Evolutionary conservation across 2,329 filamentous ascomycete genomes (phyloP), one percentile per base, ranked within the genome.

Genomic region (Parafenestella ontariensis): DNA sequence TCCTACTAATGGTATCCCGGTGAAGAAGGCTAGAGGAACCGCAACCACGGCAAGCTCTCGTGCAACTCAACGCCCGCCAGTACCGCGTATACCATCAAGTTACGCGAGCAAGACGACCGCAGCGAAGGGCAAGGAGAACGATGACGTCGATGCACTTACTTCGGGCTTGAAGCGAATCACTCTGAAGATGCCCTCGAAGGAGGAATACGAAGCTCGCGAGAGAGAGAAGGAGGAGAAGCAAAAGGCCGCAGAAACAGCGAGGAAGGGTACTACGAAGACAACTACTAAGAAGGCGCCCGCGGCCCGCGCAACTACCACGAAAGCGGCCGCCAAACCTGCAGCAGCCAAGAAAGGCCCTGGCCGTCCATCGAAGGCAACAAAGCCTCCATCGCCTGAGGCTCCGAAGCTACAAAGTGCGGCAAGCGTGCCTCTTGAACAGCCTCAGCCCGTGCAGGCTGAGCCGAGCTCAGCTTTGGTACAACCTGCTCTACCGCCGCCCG

Each of bases 1-100:
- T 21, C 28, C 64, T 26, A 44, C 61, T 2, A 70, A 79, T 24
- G 74, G 76, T 42, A 73, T 87, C 9, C 77, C 81, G 9, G 78
- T 84, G 4, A 89, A 85, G 67, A 92, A 89, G 74, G 80, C 82
- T 2, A 83, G 88, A 46, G 79, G 78, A n/a, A 66, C 79, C 1
- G 69, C 76, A 1, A 71, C 79, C 15, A 54, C 68, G 13, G 61
- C 64, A 49, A 71, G 77, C 3, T 57, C 72, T 43, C 69, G 72
- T 2, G 62, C 62, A 29, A 61, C 71, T 24, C 68, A 66, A 50
- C 69, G 73, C 5, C 77, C 78, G 13, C 72, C 79, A 7, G 75
- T 79, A 10, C 74, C 78, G 4, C 76, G 76, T 15, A 72, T 78
- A 8, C 74, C 81, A 21, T 74, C 76, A 9, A 64, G 62, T 40